Base-by-base conservation (phyloP, 768 basidiomycete genomes). In the Lactarius tabidus region DNA sequence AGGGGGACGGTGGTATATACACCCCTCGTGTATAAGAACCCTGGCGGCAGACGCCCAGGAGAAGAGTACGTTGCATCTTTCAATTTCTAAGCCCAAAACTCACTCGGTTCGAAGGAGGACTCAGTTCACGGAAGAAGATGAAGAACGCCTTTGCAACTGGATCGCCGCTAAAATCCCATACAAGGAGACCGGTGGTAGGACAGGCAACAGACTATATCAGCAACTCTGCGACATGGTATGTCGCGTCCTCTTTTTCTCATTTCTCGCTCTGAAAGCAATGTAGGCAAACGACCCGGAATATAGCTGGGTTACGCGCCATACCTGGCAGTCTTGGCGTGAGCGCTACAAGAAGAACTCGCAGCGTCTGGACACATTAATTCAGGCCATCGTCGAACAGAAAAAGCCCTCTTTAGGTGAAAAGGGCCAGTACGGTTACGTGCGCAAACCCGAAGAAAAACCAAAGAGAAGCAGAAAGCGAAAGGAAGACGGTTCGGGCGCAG, bases 311-410 rank as follows among this genome's bases (percentile, higher is more conserved):
- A 80, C 79, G 29, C 85, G 90, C 18, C 91, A 93, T 72, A 91
- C 90, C 2, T 93, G 91, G 91, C 90, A 92, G 69, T 93, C 91
- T 18, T 93, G 91, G 91, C 84, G 91, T 31, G 91, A 93, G 72
- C 81, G 91, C 33, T 93, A 93, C 78, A 92, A 93, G 79, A 93
- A 93, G 75, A 88, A 93, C 66, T 78, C 89, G 0, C 72, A 76
- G 8, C 84, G 90, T 12, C 80, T 93, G 41, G 90, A 93, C 71
- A 71, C 71, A 14, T 75, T 83, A 60, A 92, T 93, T 59, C 74
- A 84, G 1, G 77, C 77, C 6, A 85, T 91, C 15, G 89, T 93
- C 1, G 85, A 84, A 31, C 80, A 86, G 72, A 89, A 84, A 72
- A 88, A 86, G 69, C 87, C 89, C 2, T 75, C 75, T 1, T 83